Conservation (phyloP, 768 basidiomycete genomes). For the Termitomyces sp. region DNA sequence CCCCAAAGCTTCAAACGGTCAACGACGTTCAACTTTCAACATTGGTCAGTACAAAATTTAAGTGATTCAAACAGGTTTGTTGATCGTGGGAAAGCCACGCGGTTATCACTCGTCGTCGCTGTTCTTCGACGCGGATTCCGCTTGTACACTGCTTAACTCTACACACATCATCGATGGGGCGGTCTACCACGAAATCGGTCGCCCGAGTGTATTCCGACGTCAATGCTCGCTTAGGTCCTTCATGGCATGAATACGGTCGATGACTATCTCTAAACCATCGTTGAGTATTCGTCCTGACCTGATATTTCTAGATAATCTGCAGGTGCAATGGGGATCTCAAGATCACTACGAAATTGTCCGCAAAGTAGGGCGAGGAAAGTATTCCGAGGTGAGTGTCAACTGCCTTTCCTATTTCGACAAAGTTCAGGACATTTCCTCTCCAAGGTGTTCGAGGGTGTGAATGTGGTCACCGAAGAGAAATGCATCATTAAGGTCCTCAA, state of each 20-base stretch:
- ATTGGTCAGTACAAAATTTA: too few species aligned
- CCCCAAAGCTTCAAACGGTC: neutral
- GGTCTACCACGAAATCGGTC: constrained; percentile 72
- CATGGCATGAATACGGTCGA: constrained; percentile 95
- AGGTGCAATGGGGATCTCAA: constrained; percentile 97
- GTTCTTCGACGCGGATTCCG: constrained; percentile 9
- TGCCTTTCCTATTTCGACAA: constrained; percentile 2
- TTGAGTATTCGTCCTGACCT: constrained; percentile 16
- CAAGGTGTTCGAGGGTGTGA: constrained; percentile 91
- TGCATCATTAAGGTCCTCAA: constrained; percentile 99
- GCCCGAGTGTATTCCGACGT: constrained; percentile 87
- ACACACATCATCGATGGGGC: constrained; percentile 49
- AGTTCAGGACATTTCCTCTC: constrained; percentile 10
- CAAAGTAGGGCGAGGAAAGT: constrained; percentile 94
- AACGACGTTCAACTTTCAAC: neutral
- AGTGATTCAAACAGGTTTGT: neutral
- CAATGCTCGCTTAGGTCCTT: constrained; percentile 80
- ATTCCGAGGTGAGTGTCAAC: constrained; percentile 69
- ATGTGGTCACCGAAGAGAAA: constrained; percentile 87
- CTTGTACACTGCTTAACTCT: constrained; percentile 3
- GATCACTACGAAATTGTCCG: constrained; percentile 98
- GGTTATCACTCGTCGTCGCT: constrained; percentile 18
- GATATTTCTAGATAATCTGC: constrained; percentile 72
- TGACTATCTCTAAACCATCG: constrained; percentile 18
- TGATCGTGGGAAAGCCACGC: constrained; percentile 23